phyloP scores from a whole-genome alignment of 495 filamentous ascomycete genomes.

The Penicillium cosmopolitanum region DNA sequence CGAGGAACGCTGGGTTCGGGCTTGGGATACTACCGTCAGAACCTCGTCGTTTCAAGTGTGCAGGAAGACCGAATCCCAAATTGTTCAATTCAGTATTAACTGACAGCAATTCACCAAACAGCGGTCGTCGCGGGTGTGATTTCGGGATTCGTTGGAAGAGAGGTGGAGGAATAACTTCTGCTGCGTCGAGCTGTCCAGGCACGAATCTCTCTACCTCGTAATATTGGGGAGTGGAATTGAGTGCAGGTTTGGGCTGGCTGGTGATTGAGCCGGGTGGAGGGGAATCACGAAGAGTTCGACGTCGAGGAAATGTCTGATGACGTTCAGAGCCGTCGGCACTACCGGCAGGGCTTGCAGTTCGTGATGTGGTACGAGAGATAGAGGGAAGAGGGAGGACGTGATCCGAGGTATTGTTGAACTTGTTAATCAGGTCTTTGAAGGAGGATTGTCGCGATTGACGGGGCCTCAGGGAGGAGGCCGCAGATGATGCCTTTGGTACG shows the following conservation, averaged over 20 bases:
- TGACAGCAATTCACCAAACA: constrained; percentile 56
- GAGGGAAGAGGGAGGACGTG: constrained; percentile 54
- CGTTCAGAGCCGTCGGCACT: constrained; percentile 31
- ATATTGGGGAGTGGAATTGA: constrained; percentile 20
- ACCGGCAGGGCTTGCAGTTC: constrained; percentile 37
- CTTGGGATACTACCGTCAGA: constrained; percentile 59
- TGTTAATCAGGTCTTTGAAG: constrained; percentile 64
- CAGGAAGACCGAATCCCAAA: constrained; percentile 45
- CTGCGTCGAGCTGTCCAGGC: constrained; percentile 3
- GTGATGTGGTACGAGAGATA: constrained; percentile 37
- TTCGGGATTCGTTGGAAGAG: constrained; percentile 27
- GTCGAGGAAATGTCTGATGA: constrained; percentile 34
- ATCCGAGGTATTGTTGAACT: constrained; percentile 61
- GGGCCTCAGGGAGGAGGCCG: constrained; percentile 31
- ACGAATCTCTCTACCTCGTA: constrained; percentile 6
- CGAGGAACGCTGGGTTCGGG: constrained; percentile 53
- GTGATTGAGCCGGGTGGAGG: constrained; percentile 13
- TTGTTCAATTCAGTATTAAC: constrained; percentile 41
- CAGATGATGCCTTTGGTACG: constrained; percentile 21
- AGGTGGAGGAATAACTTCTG: constrained; percentile 20
- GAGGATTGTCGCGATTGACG: constrained; percentile 53
- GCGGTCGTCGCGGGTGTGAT: constrained; percentile 38
- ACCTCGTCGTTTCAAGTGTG: constrained; percentile 49
- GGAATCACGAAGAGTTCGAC: constrained; percentile 29
- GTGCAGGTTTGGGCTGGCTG: constrained; percentile 9